A percentile compares a stretch with the other conserved stretches of the same genome.
These are phyloP conservation scores for Thecaphora thlaspeos DNA, from an alignment of 1,284 basidiomycete species.

Conservation along the genomic window DNA sequence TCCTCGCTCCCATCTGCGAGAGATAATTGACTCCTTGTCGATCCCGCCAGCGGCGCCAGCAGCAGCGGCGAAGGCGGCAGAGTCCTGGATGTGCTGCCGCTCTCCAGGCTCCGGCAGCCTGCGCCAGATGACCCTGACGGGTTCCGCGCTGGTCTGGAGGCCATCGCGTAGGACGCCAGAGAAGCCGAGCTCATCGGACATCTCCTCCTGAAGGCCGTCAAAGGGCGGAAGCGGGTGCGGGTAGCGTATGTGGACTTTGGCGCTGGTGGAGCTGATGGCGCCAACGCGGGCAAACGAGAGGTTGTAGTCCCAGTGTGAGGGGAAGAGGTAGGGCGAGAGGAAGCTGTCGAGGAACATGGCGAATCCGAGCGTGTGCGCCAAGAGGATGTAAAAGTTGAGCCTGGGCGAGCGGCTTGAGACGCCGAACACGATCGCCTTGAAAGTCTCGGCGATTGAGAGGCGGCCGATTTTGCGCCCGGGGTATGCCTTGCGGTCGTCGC, in stretches of 20 bases:
- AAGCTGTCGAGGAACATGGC: constrained; percentile 51
- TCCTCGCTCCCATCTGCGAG: constrained; percentile 54
- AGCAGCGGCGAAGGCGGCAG: constrained; percentile 10
- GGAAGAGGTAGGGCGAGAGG: constrained; percentile 52
- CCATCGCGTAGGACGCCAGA: constrained; percentile 21
- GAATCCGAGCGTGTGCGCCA: constrained; percentile 43
- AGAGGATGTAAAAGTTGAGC: constrained; percentile 37
- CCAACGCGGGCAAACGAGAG: constrained; percentile 52
- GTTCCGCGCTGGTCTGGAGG: constrained; percentile 21
- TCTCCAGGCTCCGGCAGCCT: constrained; percentile 18
- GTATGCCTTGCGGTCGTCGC: constrained; percentile 11
- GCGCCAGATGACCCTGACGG: constrained; percentile 42
- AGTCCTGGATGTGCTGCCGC: constrained; percentile 16
- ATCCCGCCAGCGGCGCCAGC: constrained; percentile 9
- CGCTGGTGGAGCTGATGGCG: constrained; percentile 40
- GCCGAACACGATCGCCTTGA: constrained; percentile 37
- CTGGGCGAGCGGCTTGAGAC: constrained; percentile 37
- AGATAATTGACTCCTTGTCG: constrained; percentile 22
- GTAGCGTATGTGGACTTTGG: constrained; percentile 52
- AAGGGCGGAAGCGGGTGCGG: constrained; percentile 46
- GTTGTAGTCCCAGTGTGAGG: constrained; percentile 52
- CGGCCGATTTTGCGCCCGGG: constrained; percentile 7
- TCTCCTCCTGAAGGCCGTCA: constrained; percentile 37
- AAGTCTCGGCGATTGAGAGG: constrained; percentile 12
- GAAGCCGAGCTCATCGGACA: constrained; percentile 16